These are phyloP conservation scores for Sarcomyxa edulis DNA, from an alignment of 768 basidiomycete genomes.

Conservation along the genomic window DNA sequence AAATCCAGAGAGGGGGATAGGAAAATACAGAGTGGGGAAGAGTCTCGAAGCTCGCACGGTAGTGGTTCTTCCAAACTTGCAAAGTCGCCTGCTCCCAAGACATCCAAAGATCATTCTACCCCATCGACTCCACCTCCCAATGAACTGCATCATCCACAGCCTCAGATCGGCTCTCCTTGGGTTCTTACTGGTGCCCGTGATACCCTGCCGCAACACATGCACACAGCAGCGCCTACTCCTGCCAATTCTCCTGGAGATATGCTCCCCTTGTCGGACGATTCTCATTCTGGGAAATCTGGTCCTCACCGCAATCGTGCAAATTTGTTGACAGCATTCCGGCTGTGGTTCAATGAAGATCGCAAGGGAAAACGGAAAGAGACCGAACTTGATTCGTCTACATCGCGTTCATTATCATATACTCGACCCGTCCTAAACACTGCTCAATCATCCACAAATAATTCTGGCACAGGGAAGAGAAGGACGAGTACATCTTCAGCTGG, in stretches of 20 bases:
- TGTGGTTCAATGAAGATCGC: conserved; percentile 90
- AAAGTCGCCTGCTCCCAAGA: conserved; percentile 63
- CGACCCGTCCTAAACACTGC: conserved; percentile 19
- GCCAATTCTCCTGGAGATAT: conserved; percentile 49
- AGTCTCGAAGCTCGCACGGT: conserved; percentile 61
- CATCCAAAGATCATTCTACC: conserved; percentile 35
- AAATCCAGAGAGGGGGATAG: conserved; percentile 38
- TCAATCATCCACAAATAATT: conserved; percentile 15
- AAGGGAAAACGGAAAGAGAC: conserved; percentile 78
- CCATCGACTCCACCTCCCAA: conserved; percentile 49
- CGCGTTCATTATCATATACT: too few relatives aligned
- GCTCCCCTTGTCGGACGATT: conserved; percentile 28
- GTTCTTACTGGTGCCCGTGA: conserved; percentile 48
- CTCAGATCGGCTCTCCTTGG: conserved; percentile 67
- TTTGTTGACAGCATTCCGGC: conserved; percentile 77
- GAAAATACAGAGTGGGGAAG: conserved; percentile 39
- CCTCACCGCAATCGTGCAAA: conserved; percentile 68
- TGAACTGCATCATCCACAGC: conserved; percentile 31
- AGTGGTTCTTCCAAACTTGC: conserved; percentile 59
- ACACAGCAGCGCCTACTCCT: conserved; percentile 37
- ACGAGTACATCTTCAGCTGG: conserved; percentile 34
- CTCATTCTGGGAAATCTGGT: conserved; percentile 13
- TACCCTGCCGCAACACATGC: conserved; percentile 28
- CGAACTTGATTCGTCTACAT: conserved; percentile 14
- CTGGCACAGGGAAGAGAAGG: conserved; percentile 43